Percentiles rank a stretch among this genome's conserved stretches.
phyloP scores from a whole-genome alignment of 2,329 filamentous ascomycete genomes.

The Penicillium sclerotiorum region DNA sequence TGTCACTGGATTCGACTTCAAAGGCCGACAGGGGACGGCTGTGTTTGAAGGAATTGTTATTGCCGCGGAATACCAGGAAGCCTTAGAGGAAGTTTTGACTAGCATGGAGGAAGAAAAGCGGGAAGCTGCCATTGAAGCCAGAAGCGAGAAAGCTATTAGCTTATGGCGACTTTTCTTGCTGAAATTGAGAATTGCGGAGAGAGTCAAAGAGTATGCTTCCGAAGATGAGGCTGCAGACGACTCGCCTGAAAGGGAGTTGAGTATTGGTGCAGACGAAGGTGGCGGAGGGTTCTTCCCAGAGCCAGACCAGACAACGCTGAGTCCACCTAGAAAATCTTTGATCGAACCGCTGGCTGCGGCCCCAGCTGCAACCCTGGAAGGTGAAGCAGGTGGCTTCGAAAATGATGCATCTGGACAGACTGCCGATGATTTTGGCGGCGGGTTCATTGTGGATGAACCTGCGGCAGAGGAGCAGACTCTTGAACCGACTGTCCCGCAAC shows the following conservation, averaged over 20 bases:
- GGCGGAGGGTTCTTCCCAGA: constrained; percentile 47
- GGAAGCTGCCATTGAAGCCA: constrained; percentile 62
- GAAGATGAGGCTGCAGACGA: constrained; percentile 41
- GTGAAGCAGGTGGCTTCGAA: too few relatives aligned
- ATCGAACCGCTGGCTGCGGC: background rate
- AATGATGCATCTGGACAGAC: background rate
- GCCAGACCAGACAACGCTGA: constrained; percentile 19
- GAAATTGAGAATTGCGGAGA: constrained; percentile 70
- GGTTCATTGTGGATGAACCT: constrained; percentile 22
- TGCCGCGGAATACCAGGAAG: constrained; percentile 70
- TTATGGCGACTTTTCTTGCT: constrained; percentile 63
- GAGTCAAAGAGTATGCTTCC: constrained; percentile 63
- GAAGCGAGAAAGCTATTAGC: constrained; percentile 53
- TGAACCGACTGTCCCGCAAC: background rate
- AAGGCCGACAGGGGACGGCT: constrained; percentile 76
- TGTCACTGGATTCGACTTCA: constrained; percentile 86
- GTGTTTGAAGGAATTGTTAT: constrained; percentile 78
- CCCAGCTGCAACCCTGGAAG: background rate
- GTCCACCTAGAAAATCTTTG: background rate
- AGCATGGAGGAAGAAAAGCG: constrained; percentile 68
- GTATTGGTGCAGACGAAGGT: constrained; percentile 27
- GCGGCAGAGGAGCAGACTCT: background rate
- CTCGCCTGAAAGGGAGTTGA: constrained; percentile 40
- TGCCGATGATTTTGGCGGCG: constrained; percentile 19
- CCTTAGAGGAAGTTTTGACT: constrained; percentile 68